Evolutionary conservation across 2,329 filamentous ascomycete genomes (phyloP).

Genomic region (Immersiporthe knoxdaviesiana): DNA sequence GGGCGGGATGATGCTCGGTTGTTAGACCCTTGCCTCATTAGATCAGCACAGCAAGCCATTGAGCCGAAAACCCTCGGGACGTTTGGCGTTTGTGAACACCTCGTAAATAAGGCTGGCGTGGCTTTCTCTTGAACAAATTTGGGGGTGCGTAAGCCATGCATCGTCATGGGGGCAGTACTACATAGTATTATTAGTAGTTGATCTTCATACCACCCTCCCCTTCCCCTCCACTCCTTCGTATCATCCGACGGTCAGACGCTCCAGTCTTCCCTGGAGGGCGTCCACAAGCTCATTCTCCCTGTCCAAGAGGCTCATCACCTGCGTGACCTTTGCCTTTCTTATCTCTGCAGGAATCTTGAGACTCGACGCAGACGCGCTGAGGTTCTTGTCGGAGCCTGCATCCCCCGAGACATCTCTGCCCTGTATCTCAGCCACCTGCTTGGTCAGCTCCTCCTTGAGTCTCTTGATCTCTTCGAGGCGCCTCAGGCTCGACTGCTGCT

Average conservation of each 20-base stretch:
- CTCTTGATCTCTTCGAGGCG: slow-evolving; percentile 61
- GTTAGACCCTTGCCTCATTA: neutral
- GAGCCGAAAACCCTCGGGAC: neutral
- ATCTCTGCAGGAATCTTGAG: slow-evolving; percentile 63
- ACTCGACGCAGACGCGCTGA: slow-evolving; percentile 43
- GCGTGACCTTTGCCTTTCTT: slow-evolving; percentile 63
- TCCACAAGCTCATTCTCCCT: slow-evolving; percentile 71
- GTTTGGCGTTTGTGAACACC: neutral
- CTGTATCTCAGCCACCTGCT: slow-evolving; percentile 52
- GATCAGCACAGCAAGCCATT: neutral
- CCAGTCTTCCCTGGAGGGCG: slow-evolving; percentile 64
- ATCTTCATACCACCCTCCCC: slow-evolving; percentile 19
- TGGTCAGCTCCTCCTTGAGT: slow-evolving; percentile 56
- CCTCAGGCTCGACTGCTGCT: slow-evolving; percentile 55
- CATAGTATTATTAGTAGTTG: slow-evolving; percentile 26
- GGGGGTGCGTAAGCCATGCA: neutral
- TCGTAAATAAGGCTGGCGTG: slow-evolving; percentile 12
- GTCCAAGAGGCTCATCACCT: slow-evolving; percentile 66
- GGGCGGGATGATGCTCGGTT: neutral
- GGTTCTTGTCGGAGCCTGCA: slow-evolving; percentile 32
- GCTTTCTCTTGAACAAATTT: neutral
- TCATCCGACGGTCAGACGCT: slow-evolving; percentile 52
- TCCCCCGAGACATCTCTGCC: slow-evolving; percentile 36
- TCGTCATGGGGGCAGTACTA: slow-evolving; percentile 2
- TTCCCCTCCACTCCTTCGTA: slow-evolving; percentile 12